Conservation (phyloP, 164 flowering plant genomes). For the Akebia trifoliata region DNA sequence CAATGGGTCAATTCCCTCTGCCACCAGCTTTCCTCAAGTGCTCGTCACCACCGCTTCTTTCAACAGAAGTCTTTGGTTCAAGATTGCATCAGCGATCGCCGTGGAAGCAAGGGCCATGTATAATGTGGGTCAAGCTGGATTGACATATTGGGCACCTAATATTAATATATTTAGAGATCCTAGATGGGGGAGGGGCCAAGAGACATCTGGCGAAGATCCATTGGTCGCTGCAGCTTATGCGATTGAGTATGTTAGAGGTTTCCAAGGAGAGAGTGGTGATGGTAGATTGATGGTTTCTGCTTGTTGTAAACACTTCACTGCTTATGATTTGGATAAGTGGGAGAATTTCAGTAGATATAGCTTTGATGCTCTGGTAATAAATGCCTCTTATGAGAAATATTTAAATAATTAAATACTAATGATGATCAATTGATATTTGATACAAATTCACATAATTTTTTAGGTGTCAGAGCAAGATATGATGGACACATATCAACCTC, state of each 20-base stretch:
- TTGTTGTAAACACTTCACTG: no score
- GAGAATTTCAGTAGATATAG: no score
- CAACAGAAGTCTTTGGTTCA: constrained; percentile 34
- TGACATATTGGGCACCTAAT: constrained; percentile 54
- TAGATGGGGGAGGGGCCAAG: constrained; percentile 52
- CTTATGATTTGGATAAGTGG: no score
- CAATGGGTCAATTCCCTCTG: constrained; percentile 23
- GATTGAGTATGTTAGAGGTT: constrained; percentile 33
- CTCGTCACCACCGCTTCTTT: constrained; percentile 37
- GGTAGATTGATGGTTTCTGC: no score
- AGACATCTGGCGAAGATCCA: constrained; percentile 52
- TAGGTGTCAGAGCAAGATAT: no score
- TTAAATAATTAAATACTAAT: no score
- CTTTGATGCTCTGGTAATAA: no score
- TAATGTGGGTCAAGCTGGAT: constrained; percentile 41
- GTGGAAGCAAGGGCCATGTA: constrained; percentile 43
- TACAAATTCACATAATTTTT: no score
- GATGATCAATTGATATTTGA: no score
- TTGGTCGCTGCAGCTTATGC: constrained; percentile 28
- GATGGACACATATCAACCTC: no score
- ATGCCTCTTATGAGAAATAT: no score
- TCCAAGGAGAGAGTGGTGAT: constrained; percentile 31
- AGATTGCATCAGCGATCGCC: constrained; percentile 32
- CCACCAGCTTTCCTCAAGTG: constrained; percentile 46
- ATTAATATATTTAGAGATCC: constrained; percentile 48